Evolutionary conservation across 805 yeast genomes (phyloP).

Genomic region (Spathaspora arborariae): DNA sequence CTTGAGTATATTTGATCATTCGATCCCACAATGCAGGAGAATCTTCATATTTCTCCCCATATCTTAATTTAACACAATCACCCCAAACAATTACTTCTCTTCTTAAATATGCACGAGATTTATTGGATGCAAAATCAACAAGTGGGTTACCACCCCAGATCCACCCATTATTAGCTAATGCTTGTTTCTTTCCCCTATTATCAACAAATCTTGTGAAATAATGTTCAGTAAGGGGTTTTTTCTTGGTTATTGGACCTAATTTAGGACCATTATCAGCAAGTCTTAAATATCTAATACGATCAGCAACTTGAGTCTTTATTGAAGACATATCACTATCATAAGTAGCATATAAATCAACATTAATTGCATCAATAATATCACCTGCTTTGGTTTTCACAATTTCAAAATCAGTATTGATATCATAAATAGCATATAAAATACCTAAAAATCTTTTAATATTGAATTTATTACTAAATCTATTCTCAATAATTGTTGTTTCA

Average conservation of each 20-base stretch:
- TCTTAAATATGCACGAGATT: conserved; percentile 77
- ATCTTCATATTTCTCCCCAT: conserved; percentile 73
- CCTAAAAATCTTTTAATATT: conserved; percentile 49
- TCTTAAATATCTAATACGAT: conserved; percentile 72
- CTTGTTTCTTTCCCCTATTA: conserved; percentile 54
- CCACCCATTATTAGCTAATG: conserved; percentile 96
- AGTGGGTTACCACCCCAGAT: conserved; percentile 96
- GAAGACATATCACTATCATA: conserved; percentile 72
- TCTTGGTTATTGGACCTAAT: conserved; percentile 54
- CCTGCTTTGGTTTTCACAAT: conserved; percentile 35
- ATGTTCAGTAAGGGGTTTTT: conserved; percentile 70
- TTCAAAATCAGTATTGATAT: conserved; percentile 19
- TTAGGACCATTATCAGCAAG: conserved; percentile 80
- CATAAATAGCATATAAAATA: conserved; percentile 36
- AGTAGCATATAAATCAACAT: conserved; percentile 62
- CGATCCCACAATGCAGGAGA: conserved; percentile 88
- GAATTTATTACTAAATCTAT: conserved; percentile 52
- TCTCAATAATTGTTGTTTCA: conserved; percentile 43
- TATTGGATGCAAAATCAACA: conserved; percentile 83
- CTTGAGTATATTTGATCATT: conserved; percentile 72
- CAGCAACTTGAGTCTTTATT: conserved; percentile 66
- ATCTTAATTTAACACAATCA: conserved; percentile 90
- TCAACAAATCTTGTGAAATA: conserved; percentile 75
- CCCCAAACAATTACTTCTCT: conserved; percentile 98
- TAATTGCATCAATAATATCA: conserved; percentile 69